Evolutionary conservation across 805 yeast genomes (phyloP).

Genomic region (Hagleromyces aurorensis): DNA sequence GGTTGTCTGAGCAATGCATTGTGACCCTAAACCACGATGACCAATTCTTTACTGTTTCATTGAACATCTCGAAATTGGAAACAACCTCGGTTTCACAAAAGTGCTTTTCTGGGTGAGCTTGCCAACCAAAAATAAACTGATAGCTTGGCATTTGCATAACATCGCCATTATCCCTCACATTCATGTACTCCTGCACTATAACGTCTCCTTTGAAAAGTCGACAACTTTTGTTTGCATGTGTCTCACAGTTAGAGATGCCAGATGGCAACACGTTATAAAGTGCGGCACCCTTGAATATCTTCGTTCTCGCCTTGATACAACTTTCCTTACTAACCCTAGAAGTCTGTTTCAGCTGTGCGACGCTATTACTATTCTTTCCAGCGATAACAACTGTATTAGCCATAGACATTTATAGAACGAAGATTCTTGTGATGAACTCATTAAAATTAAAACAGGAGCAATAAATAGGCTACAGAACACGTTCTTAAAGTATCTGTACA

Average conservation of each 20-base stretch:
- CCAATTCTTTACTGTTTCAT: constrained; percentile 12
- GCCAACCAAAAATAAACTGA: constrained; percentile 15
- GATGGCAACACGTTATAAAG: constrained; percentile 20
- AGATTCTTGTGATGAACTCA: no score
- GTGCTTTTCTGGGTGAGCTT: constrained; percentile 4
- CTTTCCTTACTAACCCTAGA: no score
- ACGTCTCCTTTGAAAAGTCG: constrained; percentile 16
- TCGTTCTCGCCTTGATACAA: constrained; percentile 8
- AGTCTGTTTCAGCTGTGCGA: no score
- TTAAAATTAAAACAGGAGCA: no score
- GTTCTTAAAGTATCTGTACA: no score
- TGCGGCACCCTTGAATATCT: constrained; percentile 9
- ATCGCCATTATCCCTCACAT: constrained; percentile 4
- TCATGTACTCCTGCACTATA: constrained; percentile 15
- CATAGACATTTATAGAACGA: no score
- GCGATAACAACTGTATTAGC: no score
- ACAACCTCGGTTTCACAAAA: constrained; percentile 19
- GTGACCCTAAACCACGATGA: constrained; percentile 11
- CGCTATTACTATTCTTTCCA: no score
- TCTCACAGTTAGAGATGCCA: constrained; percentile 6
- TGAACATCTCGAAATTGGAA: constrained; percentile 12
- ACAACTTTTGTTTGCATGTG: constrained; percentile 5
- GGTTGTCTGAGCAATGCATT: constrained; percentile 16
- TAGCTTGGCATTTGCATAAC: constrained; percentile 13
- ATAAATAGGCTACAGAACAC: no score